Evolutionary conservation across 1,139 yeast species (phyloP), one percentile per base, ranked within the genome.

Genomic region (Geotrichum restrictum): DNA sequence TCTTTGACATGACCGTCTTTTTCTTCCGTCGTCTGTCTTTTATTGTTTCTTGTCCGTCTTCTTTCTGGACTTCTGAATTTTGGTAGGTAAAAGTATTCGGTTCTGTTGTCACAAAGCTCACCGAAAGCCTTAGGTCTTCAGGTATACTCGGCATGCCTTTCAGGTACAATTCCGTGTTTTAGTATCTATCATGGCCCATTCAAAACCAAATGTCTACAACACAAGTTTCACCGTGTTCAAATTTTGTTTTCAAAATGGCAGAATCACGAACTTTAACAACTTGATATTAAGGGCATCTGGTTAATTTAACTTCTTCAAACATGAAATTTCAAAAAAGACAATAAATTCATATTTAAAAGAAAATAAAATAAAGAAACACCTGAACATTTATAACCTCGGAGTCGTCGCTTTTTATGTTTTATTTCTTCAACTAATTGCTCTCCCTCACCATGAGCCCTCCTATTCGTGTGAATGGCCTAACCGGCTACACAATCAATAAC

Each of bases 401-500:
- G 27, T 7, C 11, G 27, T 22, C 14, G 22, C 10, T 27, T 39
- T 6, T 21, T 21, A 40, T 40, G 32, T 10, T 18, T 3, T 38
- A 16, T 6, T 21, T 11, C 18, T 22, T 5, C 11, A 40, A 40
- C 11, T 40, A 24, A 3, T 22, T 22, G 13, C 24, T 24, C 27
- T 21, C 41, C 6, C 6, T 29, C 19, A 33, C 16, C 22, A 43
- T 43, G 47, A 33, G 32, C 14, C 13, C 39, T 33, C 16, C 48
- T 24, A 36, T 27, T 31, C 24, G 40, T 19, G 31, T 29, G 10
- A 41, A 47, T 38, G 45, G 27, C 29, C 38, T 36, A 8, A 27
- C 37, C 5, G 51, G 48, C 11, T 51, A 13, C 21, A 37, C 40
- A 6, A 43, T 51, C 14, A 51, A 51, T 34, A 36, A 32, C 33